phyloP scores from a whole-genome alignment of 257 asterid genomes.

The Capsicum pubescens region DNA sequence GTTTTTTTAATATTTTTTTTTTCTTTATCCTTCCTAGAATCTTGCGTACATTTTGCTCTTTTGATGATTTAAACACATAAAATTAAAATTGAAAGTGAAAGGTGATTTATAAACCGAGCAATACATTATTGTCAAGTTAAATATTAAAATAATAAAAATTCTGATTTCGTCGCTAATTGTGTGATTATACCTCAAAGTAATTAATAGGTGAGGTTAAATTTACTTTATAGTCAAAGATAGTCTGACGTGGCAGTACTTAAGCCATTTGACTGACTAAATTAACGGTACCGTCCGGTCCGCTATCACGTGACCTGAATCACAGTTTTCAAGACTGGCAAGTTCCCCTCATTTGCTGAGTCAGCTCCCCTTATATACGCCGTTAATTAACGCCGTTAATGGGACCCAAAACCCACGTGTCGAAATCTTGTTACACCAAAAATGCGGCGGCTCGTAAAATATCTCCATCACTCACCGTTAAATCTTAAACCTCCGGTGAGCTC shows the following conservation, averaged over 20 bases:
- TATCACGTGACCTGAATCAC: conserved; percentile 54
- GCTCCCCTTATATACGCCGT: conserved; percentile 14
- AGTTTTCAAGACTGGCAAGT: conserved; percentile 31
- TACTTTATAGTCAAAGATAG: conserved; percentile 50
- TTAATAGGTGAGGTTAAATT: conserved; percentile 16
- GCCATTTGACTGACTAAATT: conserved; percentile 55
- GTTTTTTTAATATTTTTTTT: no score
- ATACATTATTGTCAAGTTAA: no score
- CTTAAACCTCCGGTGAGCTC: not conserved
- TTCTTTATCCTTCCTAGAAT: no score
- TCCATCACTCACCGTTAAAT: conserved; percentile 17
- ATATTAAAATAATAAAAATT: no score
- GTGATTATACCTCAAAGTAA: not conserved
- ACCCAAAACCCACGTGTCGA: conserved; percentile 47
- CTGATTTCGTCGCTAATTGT: no score
- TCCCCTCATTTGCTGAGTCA: conserved; percentile 27
- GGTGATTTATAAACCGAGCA: no score
- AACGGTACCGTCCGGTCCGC: conserved; percentile 58
- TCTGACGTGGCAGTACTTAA: conserved; percentile 32
- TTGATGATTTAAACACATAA: no score
- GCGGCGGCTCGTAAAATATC: conserved; percentile 73
- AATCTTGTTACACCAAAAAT: conserved; percentile 35
- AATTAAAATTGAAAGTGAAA: no score
- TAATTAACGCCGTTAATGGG: not conserved
- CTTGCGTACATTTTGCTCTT: no score